A percentile compares a stretch with the other conserved stretches of the same genome.
These are phyloP conservation scores for Aspergillus puulaauensis DNA, from an alignment of 2,329 filamentous ascomycete genomes.

Conservation along the genomic window DNA sequence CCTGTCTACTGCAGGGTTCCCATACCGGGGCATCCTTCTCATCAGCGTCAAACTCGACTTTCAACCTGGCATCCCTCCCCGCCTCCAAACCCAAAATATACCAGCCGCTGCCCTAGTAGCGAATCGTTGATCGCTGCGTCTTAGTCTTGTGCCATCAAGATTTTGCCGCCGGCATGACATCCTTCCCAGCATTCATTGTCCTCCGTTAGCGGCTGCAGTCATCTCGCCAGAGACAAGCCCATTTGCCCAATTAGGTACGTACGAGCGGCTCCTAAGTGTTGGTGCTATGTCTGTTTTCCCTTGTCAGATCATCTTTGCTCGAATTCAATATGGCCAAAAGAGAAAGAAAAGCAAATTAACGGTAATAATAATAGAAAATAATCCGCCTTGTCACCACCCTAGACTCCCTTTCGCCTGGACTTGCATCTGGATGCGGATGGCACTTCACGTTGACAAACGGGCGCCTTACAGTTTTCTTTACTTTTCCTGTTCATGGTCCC, in stretches of 20 bases:
- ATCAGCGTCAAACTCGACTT: background rate
- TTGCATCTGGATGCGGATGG: conserved; percentile 13
- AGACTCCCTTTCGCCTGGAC: conserved; percentile 9
- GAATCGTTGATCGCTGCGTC: conserved; percentile 13
- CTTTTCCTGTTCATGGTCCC: conserved; percentile 9
- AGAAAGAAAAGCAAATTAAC: conserved; percentile 4
- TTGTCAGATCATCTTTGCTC: conserved; percentile 6
- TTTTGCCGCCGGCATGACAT: conserved; percentile 26
- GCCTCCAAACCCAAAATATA: conserved; percentile 7
- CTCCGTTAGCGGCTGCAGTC: conserved; percentile 23
- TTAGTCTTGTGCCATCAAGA: conserved; percentile 19
- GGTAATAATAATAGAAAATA: conserved; percentile 10
- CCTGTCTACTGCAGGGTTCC: conserved; percentile 10
- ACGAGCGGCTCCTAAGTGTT: conserved; percentile 14
- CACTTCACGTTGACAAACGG: conserved; percentile 20
- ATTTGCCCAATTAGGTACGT: conserved; percentile 20
- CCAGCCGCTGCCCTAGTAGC: conserved; percentile 10
- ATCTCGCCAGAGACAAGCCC: conserved; percentile 19
- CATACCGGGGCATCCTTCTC: conserved; percentile 8
- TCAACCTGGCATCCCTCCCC: background rate
- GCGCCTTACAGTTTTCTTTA: conserved; percentile 10
- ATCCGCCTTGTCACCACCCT: conserved; percentile 11
- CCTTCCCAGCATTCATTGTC: conserved; percentile 21
- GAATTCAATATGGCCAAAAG: background rate
- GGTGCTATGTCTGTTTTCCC: conserved; percentile 5